Evolutionary conservation across 75 land plant species (phyloP).

Genomic region (Ceratopteris richardii): DNA sequence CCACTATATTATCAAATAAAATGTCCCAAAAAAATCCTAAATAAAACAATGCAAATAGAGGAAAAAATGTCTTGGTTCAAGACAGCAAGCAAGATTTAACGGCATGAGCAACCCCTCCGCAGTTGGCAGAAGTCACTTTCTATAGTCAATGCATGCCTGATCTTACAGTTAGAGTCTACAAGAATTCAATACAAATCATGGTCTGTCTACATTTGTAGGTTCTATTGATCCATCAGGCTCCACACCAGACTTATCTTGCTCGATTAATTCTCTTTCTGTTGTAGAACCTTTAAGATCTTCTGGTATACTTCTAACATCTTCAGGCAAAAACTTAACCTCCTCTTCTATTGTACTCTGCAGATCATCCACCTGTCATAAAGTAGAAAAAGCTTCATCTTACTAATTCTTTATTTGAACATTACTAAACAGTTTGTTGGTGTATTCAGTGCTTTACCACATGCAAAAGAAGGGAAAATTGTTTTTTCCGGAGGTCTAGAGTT

Average conservation of each 20-base stretch:
- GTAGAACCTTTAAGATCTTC: conserved; percentile 23
- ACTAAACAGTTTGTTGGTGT: background rate
- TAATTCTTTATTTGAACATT: background rate
- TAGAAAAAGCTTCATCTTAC: background rate
- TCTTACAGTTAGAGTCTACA: no score
- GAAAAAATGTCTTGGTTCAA: no score
- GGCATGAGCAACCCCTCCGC: no score
- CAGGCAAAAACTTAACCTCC: conserved; percentile 61
- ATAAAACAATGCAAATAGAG: no score
- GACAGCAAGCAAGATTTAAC: no score
- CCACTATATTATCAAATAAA: no score
- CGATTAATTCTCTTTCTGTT: background rate
- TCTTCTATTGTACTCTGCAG: conserved; percentile 91
- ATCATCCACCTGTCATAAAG: conserved; percentile 70
- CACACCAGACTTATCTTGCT: background rate
- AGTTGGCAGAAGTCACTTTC: no score
- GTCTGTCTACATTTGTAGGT: no score
- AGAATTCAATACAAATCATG: no score
- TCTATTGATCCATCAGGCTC: no score
- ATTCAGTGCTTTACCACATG: conserved; percentile 66
- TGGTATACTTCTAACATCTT: conserved; percentile 38
- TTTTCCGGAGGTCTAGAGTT: conserved; percentile 81
- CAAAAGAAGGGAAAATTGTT: conserved; percentile 87
- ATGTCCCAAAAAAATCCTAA: no score
- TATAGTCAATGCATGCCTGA: no score